phyloP scores from a whole-genome alignment of 2,329 filamentous ascomycete genomes.

The Clonostachys byssicola region DNA sequence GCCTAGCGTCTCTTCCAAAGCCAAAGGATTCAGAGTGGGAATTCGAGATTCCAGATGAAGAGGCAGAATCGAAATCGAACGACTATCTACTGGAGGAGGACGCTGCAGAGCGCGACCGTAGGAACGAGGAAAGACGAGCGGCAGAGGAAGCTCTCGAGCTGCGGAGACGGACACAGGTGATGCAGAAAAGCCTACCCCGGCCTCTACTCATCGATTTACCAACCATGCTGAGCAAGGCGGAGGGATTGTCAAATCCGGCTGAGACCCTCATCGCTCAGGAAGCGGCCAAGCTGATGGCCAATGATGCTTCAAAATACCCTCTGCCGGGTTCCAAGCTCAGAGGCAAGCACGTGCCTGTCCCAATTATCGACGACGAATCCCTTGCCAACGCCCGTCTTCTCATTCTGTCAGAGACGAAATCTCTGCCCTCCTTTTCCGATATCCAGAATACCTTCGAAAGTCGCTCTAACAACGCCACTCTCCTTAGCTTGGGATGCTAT shows the following conservation, averaged over 20 bases:
- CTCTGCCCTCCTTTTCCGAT: constrained; percentile 39
- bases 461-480: constrained; percentile 48
- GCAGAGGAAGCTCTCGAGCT: constrained; percentile 75
- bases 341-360: constrained; percentile 55
- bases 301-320: constrained; percentile 74
- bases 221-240: constrained; percentile 60
- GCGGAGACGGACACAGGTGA: constrained; percentile 82
- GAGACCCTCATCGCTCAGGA: constrained; percentile 71
- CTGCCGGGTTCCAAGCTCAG: constrained; percentile 63
- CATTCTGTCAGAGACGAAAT: constrained; percentile 66
- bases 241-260: constrained; percentile 57
- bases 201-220: constrained; percentile 70
- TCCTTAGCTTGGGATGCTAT: constrained; percentile 80
- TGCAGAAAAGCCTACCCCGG: constrained; percentile 78
- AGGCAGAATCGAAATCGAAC: constrained; percentile 49
- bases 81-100: constrained; percentile 50
- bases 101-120: constrained; percentile 71
- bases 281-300: constrained; percentile 72
- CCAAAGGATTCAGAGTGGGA: constrained; percentile 95
- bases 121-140: constrained; percentile 69
- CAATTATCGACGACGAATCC: constrained; percentile 64
- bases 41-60: constrained; percentile 83
- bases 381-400: constrained; percentile 74
- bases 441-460: constrained; percentile 51
- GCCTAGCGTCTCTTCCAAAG: constrained; percentile 80